Percentiles rank a stretch among this genome's conserved stretches.
Conservation (phyloP, 1,284 basidiomycete genomes). For the Heterobasidion parviporum region DNA sequence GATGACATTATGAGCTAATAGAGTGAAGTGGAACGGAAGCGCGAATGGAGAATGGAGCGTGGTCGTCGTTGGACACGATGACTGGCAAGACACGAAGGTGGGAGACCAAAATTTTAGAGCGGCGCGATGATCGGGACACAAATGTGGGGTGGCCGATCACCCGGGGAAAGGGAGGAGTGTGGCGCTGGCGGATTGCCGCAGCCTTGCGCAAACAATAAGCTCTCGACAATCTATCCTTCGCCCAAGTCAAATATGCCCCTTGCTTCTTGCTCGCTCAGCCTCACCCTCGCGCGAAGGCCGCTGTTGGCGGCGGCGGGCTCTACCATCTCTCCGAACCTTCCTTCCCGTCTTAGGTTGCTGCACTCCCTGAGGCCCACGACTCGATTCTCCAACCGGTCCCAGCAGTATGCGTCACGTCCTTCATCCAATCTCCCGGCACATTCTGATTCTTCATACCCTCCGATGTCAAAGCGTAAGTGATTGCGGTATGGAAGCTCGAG, state of each 20-base stretch:
- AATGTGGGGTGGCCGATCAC: conserved; percentile 1
- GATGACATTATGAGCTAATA: conserved; percentile 10
- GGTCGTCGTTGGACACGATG: conserved; percentile 3
- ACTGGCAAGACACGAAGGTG: not conserved
- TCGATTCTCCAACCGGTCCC: not conserved
- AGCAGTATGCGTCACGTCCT: not conserved
- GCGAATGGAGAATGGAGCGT: not conserved
- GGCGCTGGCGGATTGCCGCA: not conserved
- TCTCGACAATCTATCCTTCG: not conserved
- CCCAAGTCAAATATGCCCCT: conserved; percentile 4
- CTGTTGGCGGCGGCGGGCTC: not conserved
- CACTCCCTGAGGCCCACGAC: not conserved
- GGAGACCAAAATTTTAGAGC: conserved; percentile 5
- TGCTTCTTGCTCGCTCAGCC: not conserved
- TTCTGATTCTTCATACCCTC: not conserved
- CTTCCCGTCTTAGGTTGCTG: not conserved
- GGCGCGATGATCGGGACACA: conserved; percentile 7
- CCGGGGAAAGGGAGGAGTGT: not conserved
- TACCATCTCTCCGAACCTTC: not conserved
- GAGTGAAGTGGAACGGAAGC: not conserved
- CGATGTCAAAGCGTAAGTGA: conserved; percentile 4
- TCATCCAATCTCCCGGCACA: conserved; percentile 8
- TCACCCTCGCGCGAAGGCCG: not conserved
- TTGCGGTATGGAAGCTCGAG: conserved; percentile 2
- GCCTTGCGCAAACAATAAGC: conserved; percentile 9